These are phyloP conservation scores for Flaveria linearis DNA, from an alignment of 129 eudicot genomes.

Conservation along the genomic window DNA sequence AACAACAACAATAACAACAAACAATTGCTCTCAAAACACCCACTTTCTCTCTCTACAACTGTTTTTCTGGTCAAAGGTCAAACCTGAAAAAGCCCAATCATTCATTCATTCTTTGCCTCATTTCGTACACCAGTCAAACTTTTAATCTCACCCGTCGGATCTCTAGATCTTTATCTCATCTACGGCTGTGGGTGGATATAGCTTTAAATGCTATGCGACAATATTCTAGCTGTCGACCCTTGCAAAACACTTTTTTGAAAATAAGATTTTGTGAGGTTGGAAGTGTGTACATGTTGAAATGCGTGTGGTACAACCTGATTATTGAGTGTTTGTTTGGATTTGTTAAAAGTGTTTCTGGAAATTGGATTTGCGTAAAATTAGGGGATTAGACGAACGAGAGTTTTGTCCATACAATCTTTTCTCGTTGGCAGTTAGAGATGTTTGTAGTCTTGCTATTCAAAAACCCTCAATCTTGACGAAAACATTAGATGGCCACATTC, in stretches of 20 bases:
- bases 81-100: constrained; percentile 44
- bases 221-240: constrained; percentile 10
- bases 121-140: constrained; percentile 46
- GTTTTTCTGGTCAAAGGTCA: constrained; percentile 46
- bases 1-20: background rate
- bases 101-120: constrained; percentile 45
- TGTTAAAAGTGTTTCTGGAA: background rate
- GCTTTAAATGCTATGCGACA: constrained; percentile 35
- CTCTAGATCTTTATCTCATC: background rate
- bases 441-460: background rate
- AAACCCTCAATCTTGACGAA: background rate
- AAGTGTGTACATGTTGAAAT: background rate
- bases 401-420: constrained; percentile 31
- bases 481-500: background rate
- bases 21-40: background rate
- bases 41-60: constrained; percentile 21
- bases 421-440: constrained; percentile 34
- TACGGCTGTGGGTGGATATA: constrained; percentile 24
- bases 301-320: constrained; percentile 16
- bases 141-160: constrained; percentile 23
- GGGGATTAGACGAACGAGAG: constrained; percentile 29
- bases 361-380: constrained; percentile 21
- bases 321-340: background rate
- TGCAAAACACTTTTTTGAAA: background rate
- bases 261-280: background rate